These are phyloP conservation scores for Syzygium oleosum DNA, from an alignment of 345 rosid species.

Conservation along the genomic window DNA sequence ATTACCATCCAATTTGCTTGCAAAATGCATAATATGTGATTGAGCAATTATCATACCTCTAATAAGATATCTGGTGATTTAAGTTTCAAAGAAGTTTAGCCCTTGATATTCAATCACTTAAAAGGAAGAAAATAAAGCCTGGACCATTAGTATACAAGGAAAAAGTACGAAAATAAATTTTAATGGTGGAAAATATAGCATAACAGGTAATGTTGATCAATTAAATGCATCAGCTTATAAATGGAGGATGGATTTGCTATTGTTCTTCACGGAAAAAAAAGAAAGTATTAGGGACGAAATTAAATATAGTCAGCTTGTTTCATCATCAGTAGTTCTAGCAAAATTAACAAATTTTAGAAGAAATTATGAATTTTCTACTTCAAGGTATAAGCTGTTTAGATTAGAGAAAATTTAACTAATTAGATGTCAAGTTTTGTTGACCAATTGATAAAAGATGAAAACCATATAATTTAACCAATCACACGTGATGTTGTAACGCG, in stretches of 20 bases:
- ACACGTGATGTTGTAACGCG: accelerated
- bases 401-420: neutral
- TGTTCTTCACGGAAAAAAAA: neutral
- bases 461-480: neutral
- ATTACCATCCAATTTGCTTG: neutral
- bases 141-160: neutral
- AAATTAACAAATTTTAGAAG: neutral
- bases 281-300: no score
- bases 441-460: neutral
- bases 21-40: neutral
- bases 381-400: neutral
- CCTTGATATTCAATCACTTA: neutral
- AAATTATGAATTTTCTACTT: neutral
- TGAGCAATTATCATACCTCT: no score
- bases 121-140: neutral
- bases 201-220: neutral
- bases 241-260: accelerated
- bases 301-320: neutral
- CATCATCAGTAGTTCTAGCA: neutral
- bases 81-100: neutral
- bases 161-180: no score
- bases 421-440: neutral
- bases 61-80: neutral
- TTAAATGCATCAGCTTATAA: neutral
- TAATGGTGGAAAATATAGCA: neutral